Conservation (phyloP, 495 filamentous ascomycete genomes). For the Gamarada debralockiae region DNA sequence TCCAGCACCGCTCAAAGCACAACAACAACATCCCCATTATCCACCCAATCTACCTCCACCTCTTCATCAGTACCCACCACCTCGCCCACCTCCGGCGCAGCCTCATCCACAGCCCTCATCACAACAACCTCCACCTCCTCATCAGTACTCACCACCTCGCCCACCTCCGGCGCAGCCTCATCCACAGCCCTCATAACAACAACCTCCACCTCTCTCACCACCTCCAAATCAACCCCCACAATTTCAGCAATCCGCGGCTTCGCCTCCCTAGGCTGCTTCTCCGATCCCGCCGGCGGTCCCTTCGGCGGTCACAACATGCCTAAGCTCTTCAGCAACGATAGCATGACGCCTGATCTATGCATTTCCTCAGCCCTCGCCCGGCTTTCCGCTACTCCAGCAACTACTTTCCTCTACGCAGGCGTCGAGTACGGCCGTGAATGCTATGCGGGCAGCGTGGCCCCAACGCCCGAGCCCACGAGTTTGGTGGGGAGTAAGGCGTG, state of each 20-base stretch:
- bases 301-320: slow-evolving; percentile 26
- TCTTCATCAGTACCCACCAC: neutral
- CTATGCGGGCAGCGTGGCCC: slow-evolving; percentile 10
- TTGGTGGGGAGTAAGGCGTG: slow-evolving; percentile 15
- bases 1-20: neutral
- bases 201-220: neutral
- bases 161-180: neutral
- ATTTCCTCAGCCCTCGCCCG: slow-evolving; percentile 10
- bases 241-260: slow-evolving; percentile 6
- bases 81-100: neutral
- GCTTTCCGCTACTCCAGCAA: neutral
- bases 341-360: slow-evolving; percentile 22
- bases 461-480: slow-evolving; percentile 11
- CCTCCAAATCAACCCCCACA: neutral
- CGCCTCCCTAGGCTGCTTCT: slow-evolving; percentile 22
- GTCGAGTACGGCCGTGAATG: slow-evolving; percentile 24
- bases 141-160: neutral
- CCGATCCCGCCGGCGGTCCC: slow-evolving; percentile 23
- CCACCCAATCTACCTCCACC: neutral
- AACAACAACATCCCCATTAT: neutral
- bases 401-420: slow-evolving; percentile 16
- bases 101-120: neutral
- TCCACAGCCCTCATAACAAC: neutral
- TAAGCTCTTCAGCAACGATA: slow-evolving; percentile 16
- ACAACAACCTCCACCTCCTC: neutral